These are phyloP conservation scores for Sarocladiaceae sp. DNA, from an alignment of 2,329 filamentous ascomycete genomes.

Conservation along the genomic window DNA sequence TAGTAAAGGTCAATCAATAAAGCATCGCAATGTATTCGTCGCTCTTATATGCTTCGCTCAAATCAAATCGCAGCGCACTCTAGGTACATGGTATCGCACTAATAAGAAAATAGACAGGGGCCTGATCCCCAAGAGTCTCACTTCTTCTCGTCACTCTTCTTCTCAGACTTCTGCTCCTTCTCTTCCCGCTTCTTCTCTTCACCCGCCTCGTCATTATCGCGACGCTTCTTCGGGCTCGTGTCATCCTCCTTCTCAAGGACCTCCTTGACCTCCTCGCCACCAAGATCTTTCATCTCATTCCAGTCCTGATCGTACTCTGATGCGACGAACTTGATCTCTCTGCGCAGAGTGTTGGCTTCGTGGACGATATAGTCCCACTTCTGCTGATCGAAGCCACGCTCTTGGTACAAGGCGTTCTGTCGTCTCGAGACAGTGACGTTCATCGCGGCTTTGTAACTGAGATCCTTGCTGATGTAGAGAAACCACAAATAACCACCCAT, in stretches of 20 bases:
- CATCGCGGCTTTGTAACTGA: conserved; percentile 81
- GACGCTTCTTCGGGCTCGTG: conserved; percentile 28
- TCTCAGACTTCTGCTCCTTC: conserved; percentile 26
- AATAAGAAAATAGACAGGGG: neutral
- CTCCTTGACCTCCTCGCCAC: conserved; percentile 59
- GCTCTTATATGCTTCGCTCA: conserved; percentile 3
- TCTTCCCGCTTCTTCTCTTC: conserved; percentile 31
- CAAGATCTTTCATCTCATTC: conserved; percentile 73
- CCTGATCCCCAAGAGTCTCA: neutral
- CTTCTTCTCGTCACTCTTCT: conserved; percentile 22
- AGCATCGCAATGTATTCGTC: conserved; percentile 1
- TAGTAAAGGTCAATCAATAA: too few species aligned
- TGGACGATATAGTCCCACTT: conserved; percentile 77
- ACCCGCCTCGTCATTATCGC: conserved; percentile 34
- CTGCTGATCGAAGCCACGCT: conserved; percentile 68
- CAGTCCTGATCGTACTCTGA: conserved; percentile 88
- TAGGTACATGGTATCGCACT: neutral
- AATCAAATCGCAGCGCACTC: neutral
- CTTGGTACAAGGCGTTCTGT: conserved; percentile 72
- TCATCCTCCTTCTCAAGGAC: conserved; percentile 46
- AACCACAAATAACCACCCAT: conserved; percentile 95
- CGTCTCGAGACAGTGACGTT: conserved; percentile 79
- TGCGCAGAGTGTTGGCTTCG: conserved; percentile 71
- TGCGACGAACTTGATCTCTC: conserved; percentile 76
- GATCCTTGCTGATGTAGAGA: conserved; percentile 84